Base-by-base conservation (phyloP, 345 rosid species). In the Linum trigynum region DNA sequence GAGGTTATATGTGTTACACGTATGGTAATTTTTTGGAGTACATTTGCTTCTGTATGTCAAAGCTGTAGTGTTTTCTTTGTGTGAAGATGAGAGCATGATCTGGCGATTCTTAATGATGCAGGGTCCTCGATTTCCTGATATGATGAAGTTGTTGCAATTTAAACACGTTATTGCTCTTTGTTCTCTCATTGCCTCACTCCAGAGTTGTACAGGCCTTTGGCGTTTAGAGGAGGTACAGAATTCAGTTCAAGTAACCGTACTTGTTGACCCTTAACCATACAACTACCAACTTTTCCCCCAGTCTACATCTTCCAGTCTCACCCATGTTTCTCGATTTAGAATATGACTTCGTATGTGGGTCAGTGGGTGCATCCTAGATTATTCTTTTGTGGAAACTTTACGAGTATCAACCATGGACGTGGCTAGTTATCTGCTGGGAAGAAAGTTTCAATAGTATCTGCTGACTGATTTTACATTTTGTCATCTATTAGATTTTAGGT, bases 171-270 rank as follows among this genome's bases (percentile, higher is more conserved):
- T 70, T 63, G 89, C 91, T 5, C 62, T 87, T 61, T 75, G 80
- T 78, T 80, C 80, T 65, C 86, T 92, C 73, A 65, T 86, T 61
- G 85, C 95, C 74, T 83, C 88, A 70, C 69, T 86, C 77, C 89
- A 75, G 80, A 86, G 98, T 77, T 83, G 88, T 72, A 77, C 81
- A 37, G 95, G 96, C 67, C 84, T 89, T 59, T 84, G 92, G 85
- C 82, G 98, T 76, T 75, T 92, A 64, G 87, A 86, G 78, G 96
- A 92, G 88, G 96, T 92, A 76, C 5, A 23, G 10, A 37, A 6
- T 17, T 68, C 15, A 61, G 69, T 43, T 62, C 57, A 56, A 65
- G 69, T 53, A 51, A 66, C 53, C 62, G 4, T n/a, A 37, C 15
- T 38, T 59, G 66, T 41, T 63, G 55, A 57, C 14, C 41, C 32